Evolutionary conservation across 805 yeast species (phyloP).

Genomic region (Lipomyces chichibuensis): DNA sequence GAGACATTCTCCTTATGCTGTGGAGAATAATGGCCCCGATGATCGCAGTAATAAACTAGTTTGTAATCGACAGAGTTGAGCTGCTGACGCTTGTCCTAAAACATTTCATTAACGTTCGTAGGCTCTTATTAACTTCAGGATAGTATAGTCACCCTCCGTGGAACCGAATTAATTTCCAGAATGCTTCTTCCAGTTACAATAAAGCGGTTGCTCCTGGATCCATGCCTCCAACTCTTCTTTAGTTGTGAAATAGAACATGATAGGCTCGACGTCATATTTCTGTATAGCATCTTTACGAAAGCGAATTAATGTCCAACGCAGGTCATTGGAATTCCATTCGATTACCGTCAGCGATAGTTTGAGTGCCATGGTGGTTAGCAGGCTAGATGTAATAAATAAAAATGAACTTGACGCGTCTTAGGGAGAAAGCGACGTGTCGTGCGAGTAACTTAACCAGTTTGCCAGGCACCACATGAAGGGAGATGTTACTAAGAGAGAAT

Average conservation of each 20-base stretch:
- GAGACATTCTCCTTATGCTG: not conserved
- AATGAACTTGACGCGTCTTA: no score
- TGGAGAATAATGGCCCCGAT: not conserved
- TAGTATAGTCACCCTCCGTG: not conserved
- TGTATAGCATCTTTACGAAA: not conserved
- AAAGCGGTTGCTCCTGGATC: not conserved
- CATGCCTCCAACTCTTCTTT: not conserved
- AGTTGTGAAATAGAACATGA: not conserved
- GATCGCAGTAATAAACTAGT: not conserved
- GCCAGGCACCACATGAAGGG: no score
- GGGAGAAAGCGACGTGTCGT: no score
- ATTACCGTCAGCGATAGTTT: no score
- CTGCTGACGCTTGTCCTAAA: not conserved
- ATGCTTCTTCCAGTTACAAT: not conserved
- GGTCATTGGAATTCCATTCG: not conserved
- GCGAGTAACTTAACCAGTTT: no score
- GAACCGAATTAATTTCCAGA: not conserved
- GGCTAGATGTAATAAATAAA: no score
- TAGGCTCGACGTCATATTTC: not conserved
- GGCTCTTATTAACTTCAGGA: not conserved
- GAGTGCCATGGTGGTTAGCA: no score
- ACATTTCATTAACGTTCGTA: no score
- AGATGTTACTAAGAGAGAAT: no score
- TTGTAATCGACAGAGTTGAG: not conserved
- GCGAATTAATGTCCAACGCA: not conserved